Evolutionary conservation across 306 rosid genomes (phyloP).

Genomic region (Oxytropis ochrocephala): DNA sequence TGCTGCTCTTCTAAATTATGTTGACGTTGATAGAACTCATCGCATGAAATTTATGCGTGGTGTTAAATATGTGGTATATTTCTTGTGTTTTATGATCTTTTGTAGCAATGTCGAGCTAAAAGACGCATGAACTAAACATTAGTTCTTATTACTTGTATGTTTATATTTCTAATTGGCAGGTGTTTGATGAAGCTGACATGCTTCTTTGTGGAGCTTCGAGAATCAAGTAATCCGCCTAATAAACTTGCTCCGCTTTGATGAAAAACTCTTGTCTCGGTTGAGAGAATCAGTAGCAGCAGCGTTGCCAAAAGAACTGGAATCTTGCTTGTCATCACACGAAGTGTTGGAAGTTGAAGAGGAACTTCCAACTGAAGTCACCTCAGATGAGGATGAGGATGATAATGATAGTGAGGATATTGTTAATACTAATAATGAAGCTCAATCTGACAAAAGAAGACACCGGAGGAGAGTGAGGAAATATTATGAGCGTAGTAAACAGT

Average conservation of each 20-base stretch:
- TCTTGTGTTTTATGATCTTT: background rate
- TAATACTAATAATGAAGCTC: conserved; percentile 33
- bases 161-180: conserved; percentile 41
- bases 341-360: conserved; percentile 48
- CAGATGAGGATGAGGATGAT: conserved; percentile 48
- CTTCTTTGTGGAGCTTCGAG: conserved; percentile 87
- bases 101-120: background rate
- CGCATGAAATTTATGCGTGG: conserved; percentile 53
- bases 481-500: conserved; percentile 83
- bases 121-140: background rate
- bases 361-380: conserved; percentile 29
- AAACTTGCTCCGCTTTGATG: conserved; percentile 78
- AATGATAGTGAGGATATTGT: conserved; percentile 18
- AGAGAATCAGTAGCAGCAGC: conserved; percentile 37
- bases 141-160: background rate
- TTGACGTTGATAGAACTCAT: conserved; percentile 54
- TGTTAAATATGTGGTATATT: conserved; percentile 81
- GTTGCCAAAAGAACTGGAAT: conserved; percentile 34
- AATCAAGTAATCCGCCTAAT: conserved; percentile 87
- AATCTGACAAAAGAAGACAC: conserved; percentile 34
- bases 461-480: conserved; percentile 79
- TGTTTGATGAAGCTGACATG: conserved; percentile 99
- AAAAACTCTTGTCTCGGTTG: conserved; percentile 59
- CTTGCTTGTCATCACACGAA: conserved; percentile 29
- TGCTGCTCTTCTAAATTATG: conserved; percentile 81